A percentile compares a stretch with the other conserved stretches of the same genome.
phyloP scores from a whole-genome alignment of 495 filamentous ascomycete species.

The Sordaria brevicollis region DNA sequence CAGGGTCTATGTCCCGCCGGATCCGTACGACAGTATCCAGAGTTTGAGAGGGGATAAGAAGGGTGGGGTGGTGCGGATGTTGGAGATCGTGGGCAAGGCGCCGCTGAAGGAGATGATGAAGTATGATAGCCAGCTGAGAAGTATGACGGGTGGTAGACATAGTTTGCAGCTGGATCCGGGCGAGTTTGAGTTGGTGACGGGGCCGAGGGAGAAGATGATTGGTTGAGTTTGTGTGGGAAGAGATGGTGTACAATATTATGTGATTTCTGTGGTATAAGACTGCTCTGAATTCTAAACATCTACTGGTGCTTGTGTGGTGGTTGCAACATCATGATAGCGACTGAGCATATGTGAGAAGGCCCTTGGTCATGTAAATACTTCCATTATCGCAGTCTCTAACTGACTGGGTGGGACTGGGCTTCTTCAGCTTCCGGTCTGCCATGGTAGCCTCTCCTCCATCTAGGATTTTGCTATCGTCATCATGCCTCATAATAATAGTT shows the following conservation, averaged over 20 bases:
- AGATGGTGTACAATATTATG: background rate
- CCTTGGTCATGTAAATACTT: too few relatives aligned
- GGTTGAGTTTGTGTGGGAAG: background rate
- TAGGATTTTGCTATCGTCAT: background rate
- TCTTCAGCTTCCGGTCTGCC: background rate
- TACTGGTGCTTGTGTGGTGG: too few relatives aligned
- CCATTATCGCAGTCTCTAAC: too few relatives aligned
- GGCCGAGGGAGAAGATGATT: conserved; percentile 36
- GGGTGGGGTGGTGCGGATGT: conserved; percentile 29
- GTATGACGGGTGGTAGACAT: conserved; percentile 79
- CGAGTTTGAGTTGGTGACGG: conserved; percentile 76
- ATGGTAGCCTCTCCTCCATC: background rate
- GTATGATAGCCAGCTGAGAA: conserved; percentile 82
- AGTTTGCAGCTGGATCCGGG: conserved; percentile 89
- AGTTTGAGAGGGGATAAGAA: conserved; percentile 30
- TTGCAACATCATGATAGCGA: too few relatives aligned
- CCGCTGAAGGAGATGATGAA: conserved; percentile 96
- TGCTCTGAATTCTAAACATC: too few relatives aligned
- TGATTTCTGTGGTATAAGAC: background rate
- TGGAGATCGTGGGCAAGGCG: conserved; percentile 66
- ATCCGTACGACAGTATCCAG: conserved; percentile 61
- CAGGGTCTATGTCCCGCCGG: conserved; percentile 73
- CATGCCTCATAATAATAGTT: background rate
- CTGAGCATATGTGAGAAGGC: too few relatives aligned
- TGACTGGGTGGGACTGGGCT: too few relatives aligned